These are phyloP conservation scores for Magnaporthiopsis rhizophila DNA, from an alignment of 2,329 filamentous ascomycete genomes.

Conservation along the genomic window DNA sequence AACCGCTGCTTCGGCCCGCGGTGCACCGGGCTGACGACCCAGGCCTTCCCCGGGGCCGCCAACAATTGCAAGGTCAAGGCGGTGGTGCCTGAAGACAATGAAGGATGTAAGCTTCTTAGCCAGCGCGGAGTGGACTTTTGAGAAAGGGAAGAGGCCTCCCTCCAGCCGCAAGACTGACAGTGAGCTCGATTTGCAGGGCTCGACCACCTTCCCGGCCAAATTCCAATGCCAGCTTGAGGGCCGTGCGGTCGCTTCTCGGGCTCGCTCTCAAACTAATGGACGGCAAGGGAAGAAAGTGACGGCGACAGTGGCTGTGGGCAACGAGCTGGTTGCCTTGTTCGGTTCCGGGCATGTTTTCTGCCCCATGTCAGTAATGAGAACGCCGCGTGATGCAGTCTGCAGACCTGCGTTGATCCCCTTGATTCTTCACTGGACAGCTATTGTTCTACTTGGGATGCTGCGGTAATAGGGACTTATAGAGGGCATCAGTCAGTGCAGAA, in stretches of 20 bases:
- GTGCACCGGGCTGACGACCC: conserved; percentile 23
- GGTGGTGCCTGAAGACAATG: conserved; percentile 22
- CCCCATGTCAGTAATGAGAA: too few species aligned
- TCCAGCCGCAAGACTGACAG: background rate
- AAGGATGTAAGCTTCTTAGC: conserved; percentile 18
- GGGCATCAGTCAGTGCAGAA: background rate
- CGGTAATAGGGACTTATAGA: too few species aligned
- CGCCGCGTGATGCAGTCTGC: background rate
- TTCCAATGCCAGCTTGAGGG: background rate
- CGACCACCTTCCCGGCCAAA: background rate
- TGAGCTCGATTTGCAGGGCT: background rate
- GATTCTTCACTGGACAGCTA: background rate
- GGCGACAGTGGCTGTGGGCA: too few species aligned
- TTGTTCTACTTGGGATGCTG: background rate
- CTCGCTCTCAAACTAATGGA: too few species aligned
- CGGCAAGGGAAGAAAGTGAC: background rate
- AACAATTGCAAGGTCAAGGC: conserved; percentile 24
- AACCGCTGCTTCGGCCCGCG: conserved; percentile 23
- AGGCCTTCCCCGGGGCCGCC: conserved; percentile 20
- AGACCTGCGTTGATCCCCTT: background rate
- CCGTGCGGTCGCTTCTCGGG: too few species aligned
- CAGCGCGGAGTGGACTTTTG: too few species aligned
- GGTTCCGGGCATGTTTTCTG: background rate
- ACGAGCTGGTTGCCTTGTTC: background rate
- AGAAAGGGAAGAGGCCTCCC: too few species aligned